Base-by-base conservation (phyloP, 1,284 basidiomycete species). In the Ganoderma leucocontextum region DNA sequence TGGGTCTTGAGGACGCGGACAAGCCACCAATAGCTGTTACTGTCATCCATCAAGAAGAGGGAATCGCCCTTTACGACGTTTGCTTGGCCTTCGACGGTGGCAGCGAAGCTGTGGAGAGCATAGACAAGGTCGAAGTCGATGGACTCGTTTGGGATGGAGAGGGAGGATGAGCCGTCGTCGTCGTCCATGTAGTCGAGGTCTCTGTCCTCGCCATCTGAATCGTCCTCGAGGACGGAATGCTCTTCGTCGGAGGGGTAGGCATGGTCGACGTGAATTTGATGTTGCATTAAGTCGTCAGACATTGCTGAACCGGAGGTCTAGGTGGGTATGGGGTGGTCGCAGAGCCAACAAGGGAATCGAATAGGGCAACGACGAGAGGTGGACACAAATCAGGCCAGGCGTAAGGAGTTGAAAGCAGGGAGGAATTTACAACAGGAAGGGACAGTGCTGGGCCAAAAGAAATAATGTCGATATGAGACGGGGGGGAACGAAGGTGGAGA, bases 11-110 rank as follows among this genome's bases (percentile, higher is more conserved):
- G 88, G 5, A 98, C 96, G 64, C 95, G 89, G 19, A 98, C 96
- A 62, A 98, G 91, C 96, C 96, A 98, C 96, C 96, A 98, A 82
- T 98, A 98, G 80, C 94, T 95, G 81, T 98, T 98, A 70, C 92
- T 95, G 79, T 98, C 96, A 82, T 98, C 96, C 86, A 98, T 94
- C 55, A 98, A 84, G 76, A 95, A 92, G 44, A 98, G 86, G 71
- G 93, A 95, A 84, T 98, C 96, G 47, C 96, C 96, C 80, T 97
- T 97, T 80, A 97, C 95, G 71, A 98, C 96, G 72, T 95, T 97
- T 2, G 96, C 96, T 81, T 98, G 96, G 25, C 96, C 96, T 77
- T 98, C 96, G 33, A 98, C 96, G 0, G 96, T 98, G 0, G 96
- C 96, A 13, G 96, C 91, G 80, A 98, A 98, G 74, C 94, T 97